phyloP scores from a whole-genome alignment of 345 rosid species.

The Rubroshorea leprosula region DNA sequence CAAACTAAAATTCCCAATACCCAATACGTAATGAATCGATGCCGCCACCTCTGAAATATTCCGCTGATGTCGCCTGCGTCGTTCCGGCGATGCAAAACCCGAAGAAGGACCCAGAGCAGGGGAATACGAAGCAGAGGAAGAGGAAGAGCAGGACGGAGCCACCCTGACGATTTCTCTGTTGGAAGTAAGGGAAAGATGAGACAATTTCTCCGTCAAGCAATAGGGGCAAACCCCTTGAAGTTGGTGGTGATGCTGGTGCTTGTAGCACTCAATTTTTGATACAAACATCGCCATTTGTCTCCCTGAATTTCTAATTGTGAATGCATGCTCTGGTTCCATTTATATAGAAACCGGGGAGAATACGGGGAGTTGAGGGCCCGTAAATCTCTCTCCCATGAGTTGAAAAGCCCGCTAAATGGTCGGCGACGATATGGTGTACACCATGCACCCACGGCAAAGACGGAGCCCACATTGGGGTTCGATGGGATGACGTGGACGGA shows the following conservation, averaged over 20 bases:
- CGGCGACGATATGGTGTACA: background rate
- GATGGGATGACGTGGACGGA: no score
- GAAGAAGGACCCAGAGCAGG: constrained; percentile 11
- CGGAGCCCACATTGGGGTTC: no score
- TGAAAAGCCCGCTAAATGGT: background rate
- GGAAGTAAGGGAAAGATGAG: constrained; percentile 14
- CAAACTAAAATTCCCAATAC: constrained; percentile 19
- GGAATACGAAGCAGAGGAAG: background rate
- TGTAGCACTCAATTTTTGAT: constrained; percentile 21
- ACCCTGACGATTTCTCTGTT: background rate
- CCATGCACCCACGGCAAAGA: no score
- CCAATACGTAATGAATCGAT: constrained; percentile 32
- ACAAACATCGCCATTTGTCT: constrained; percentile 27
- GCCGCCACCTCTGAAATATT: constrained; percentile 28
- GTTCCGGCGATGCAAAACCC: constrained; percentile 19
- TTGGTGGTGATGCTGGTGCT: constrained; percentile 28
- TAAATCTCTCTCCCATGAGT: background rate
- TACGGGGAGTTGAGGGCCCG: background rate
- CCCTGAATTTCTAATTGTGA: background rate
- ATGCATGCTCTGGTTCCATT: no score
- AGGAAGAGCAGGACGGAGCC: constrained; percentile 4
- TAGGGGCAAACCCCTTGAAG: constrained; percentile 39
- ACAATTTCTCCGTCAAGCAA: constrained; percentile 34
- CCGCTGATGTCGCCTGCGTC: constrained; percentile 29
- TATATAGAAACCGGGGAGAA: no score